A percentile compares a stretch with the other conserved stretches of the same genome.
These are phyloP conservation scores for Oemleria cerasiformis DNA, from an alignment of 306 rosid genomes.

Conservation along the genomic window DNA sequence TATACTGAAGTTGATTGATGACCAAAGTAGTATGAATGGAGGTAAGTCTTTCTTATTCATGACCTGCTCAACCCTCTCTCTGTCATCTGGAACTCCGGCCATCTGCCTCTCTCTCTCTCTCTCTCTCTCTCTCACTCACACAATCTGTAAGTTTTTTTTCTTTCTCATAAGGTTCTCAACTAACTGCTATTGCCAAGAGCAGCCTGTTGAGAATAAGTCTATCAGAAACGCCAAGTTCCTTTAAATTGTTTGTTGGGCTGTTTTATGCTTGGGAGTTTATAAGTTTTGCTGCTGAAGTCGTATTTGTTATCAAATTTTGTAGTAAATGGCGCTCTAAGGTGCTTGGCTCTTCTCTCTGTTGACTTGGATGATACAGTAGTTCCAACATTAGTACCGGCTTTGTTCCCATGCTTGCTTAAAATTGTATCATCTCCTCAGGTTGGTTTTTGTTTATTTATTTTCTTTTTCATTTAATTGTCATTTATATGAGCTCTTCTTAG, in stretches of 20 bases:
- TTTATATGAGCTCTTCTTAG: background rate
- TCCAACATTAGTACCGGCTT: constrained; percentile 67
- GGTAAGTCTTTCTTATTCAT: constrained; percentile 38
- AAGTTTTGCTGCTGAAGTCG: constrained; percentile 21
- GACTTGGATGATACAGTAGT: constrained; percentile 86
- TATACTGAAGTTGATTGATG: constrained; percentile 67
- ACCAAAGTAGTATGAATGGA: constrained; percentile 69
- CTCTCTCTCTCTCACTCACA: background rate
- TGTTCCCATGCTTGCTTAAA: constrained; percentile 78
- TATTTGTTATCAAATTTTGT: constrained; percentile 22
- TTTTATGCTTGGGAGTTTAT: constrained; percentile 18
- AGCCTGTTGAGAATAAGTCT: background rate
- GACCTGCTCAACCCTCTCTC: background rate
- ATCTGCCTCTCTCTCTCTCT: background rate
- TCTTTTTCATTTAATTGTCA: constrained; percentile 10
- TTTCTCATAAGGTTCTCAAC: background rate
- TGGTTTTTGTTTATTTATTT: constrained; percentile 9
- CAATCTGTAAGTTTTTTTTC: background rate
- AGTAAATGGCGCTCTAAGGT: constrained; percentile 94
- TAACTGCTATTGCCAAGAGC: background rate
- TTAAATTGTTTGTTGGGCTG: constrained; percentile 8
- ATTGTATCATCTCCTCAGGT: constrained; percentile 89
- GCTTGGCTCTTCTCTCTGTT: constrained; percentile 81
- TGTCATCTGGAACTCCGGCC: background rate
- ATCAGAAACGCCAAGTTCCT: constrained; percentile 5